These are phyloP conservation scores for Leonotis leonurus DNA, from an alignment of 257 asterid genomes.

Conservation along the genomic window DNA sequence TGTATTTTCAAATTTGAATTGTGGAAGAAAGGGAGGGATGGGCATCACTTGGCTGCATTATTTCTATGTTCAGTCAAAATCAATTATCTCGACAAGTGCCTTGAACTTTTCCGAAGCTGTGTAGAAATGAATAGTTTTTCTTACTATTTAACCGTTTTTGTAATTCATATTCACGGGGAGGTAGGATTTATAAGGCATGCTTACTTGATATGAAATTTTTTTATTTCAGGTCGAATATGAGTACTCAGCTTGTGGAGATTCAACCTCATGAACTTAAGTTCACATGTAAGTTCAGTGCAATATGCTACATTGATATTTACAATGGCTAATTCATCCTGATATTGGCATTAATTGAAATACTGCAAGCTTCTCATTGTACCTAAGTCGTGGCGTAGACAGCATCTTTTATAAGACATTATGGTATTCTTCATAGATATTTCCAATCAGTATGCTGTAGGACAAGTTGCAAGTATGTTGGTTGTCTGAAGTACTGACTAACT, in stretches of 20 bases:
- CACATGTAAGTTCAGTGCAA: conserved; percentile 38
- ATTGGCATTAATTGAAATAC: background rate
- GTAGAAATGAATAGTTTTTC: background rate
- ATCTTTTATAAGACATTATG: background rate
- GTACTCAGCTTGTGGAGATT: conserved; percentile 52
- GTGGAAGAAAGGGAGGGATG: conserved; percentile 3
- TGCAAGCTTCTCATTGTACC: conserved; percentile 1
- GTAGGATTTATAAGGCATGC: background rate
- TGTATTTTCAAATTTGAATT: too few relatives aligned
- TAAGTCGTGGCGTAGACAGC: background rate
- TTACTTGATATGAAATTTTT: background rate
- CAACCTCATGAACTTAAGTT: conserved; percentile 80
- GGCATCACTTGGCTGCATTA: background rate
- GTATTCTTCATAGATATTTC: background rate
- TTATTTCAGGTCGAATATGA: conserved; percentile 42
- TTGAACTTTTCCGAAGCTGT: background rate
- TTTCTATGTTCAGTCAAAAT: background rate
- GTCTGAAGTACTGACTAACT: background rate
- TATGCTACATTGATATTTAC: background rate
- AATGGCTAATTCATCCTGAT: background rate
- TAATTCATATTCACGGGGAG: background rate
- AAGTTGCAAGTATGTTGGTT: background rate
- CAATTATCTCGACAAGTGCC: background rate
- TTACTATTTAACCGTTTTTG: background rate
- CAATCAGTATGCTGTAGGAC: background rate